These are phyloP conservation scores for Vickermania ingenoplastis DNA, from an alignment of 208 protist species.

Conservation along the genomic window DNA sequence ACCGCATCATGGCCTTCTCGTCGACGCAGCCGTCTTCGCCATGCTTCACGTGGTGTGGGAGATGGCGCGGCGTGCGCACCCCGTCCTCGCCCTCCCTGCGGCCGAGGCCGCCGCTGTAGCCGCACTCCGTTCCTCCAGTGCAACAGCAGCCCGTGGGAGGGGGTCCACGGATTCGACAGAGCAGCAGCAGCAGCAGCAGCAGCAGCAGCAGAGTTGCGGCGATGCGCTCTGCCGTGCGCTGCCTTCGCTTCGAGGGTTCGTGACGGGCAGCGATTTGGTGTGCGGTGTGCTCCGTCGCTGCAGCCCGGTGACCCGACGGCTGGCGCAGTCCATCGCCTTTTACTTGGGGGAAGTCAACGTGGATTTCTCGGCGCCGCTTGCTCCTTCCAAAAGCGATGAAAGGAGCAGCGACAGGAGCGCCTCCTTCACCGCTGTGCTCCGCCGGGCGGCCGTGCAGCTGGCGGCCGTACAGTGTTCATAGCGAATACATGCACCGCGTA, in stretches of 20 bases:
- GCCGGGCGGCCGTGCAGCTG: no score
- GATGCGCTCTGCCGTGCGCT: background rate
- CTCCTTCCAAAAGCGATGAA: no score
- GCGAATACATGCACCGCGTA: no score
- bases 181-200: background rate
- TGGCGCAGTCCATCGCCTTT: background rate
- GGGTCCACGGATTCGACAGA: no score
- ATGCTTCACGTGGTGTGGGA: conserved; percentile 46
- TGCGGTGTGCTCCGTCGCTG: background rate
- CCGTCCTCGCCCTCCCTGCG: conserved; percentile 8
- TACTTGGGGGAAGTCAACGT: no score
- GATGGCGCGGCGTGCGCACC: conserved; percentile 31
- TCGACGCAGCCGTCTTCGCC: conserved; percentile 28
- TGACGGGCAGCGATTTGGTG: background rate
- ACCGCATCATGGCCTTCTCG: conserved; percentile 12
- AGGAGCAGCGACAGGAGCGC: no score
- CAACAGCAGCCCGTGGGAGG: no score
- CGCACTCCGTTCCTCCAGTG: background rate
- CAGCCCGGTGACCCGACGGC: background rate
- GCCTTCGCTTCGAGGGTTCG: background rate
- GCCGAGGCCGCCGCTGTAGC: background rate
- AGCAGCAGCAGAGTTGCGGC: background rate
- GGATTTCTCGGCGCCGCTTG: no score
- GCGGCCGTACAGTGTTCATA: no score
- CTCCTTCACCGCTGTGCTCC: no score